phyloP scores from a whole-genome alignment of 2,329 filamentous ascomycete genomes.

The Pleurostoma richardsiae region DNA sequence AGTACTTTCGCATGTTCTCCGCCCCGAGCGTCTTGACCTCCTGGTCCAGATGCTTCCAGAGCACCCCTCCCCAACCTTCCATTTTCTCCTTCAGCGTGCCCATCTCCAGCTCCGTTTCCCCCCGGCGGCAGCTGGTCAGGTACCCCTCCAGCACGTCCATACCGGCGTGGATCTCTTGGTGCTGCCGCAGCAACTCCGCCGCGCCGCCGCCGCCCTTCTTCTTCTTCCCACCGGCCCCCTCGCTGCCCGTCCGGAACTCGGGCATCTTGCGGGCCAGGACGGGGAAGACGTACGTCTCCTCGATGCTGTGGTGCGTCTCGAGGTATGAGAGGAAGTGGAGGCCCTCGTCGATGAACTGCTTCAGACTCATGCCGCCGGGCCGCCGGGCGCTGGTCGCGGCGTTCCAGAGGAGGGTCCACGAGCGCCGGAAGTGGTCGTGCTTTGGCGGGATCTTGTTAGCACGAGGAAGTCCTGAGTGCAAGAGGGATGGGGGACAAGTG shows the following conservation, averaged over 20 bases:
- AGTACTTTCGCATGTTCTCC: conserved; percentile 84
- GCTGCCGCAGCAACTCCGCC: conserved; percentile 62
- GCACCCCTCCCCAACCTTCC: conserved; percentile 71
- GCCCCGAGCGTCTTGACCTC: conserved; percentile 75
- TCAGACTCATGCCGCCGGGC: conserved; percentile 59
- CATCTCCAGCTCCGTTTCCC: conserved; percentile 57
- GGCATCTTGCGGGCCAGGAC: conserved; percentile 72
- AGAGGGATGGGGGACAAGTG: conserved; percentile 4
- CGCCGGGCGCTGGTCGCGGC: conserved; percentile 57
- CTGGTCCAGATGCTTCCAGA: conserved; percentile 80
- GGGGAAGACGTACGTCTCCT: conserved; percentile 79
- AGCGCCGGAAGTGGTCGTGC: conserved; percentile 72
- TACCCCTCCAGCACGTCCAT: conserved; percentile 65
- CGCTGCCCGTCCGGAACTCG: conserved; percentile 52
- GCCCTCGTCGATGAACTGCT: conserved; percentile 62
- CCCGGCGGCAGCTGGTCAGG: conserved; percentile 52
- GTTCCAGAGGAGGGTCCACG: conserved; percentile 67
- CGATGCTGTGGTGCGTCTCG: conserved; percentile 74
- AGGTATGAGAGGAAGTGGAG: conserved; percentile 68
- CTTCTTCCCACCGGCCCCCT: too few relatives aligned
- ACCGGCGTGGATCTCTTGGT: conserved; percentile 72
- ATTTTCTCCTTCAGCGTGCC: conserved; percentile 62
- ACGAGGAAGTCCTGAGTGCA: neutral
- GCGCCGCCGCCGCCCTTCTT: conserved; percentile 12
- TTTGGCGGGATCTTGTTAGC: conserved; percentile 23